Percentiles rank a stretch among this genome's conserved stretches.
These are phyloP conservation scores for Prunus davidiana DNA, from an alignment of 306 rosid species.

Conservation along the genomic window DNA sequence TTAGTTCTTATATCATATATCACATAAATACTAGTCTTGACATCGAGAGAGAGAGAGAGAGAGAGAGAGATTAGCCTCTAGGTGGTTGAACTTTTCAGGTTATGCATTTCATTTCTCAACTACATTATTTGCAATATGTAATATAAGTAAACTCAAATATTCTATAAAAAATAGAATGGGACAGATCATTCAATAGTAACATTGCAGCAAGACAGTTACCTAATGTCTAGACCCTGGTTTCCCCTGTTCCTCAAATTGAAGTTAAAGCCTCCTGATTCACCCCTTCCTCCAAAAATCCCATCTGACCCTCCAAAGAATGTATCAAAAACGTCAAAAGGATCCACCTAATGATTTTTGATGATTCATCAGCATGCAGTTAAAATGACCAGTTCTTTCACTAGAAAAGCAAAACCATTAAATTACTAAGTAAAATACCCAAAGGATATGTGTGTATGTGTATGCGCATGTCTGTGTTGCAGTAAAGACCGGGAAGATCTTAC, in stretches of 20 bases:
- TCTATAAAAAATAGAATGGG: background rate
- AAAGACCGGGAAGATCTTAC: conserved; percentile 44
- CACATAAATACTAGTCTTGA: no score
- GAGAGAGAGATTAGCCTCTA: no score
- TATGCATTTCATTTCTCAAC: background rate
- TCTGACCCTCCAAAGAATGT: conserved; percentile 72
- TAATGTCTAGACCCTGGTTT: conserved; percentile 55
- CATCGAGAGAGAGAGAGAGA: no score
- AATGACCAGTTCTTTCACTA: background rate
- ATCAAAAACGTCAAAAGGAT: conserved; percentile 71
- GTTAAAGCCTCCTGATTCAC: conserved; percentile 58
- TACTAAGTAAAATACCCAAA: background rate
- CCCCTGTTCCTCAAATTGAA: conserved; percentile 54
- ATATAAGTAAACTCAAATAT: no score
- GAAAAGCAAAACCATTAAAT: background rate
- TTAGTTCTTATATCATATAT: no score
- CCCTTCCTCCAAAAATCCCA: conserved; percentile 61
- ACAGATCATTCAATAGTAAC: conserved; percentile 1
- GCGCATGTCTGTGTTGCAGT: background rate
- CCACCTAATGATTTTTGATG: conserved; percentile 51
- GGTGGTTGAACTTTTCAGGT: no score
- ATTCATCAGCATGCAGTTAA: conserved; percentile 21
- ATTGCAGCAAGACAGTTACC: conserved; percentile 39
- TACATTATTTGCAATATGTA: background rate
- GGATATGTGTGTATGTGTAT: background rate